Evolutionary conservation across 192 early-diverging fungal genomes (phyloP).

Genomic region (Glomus cerebriforme): DNA sequence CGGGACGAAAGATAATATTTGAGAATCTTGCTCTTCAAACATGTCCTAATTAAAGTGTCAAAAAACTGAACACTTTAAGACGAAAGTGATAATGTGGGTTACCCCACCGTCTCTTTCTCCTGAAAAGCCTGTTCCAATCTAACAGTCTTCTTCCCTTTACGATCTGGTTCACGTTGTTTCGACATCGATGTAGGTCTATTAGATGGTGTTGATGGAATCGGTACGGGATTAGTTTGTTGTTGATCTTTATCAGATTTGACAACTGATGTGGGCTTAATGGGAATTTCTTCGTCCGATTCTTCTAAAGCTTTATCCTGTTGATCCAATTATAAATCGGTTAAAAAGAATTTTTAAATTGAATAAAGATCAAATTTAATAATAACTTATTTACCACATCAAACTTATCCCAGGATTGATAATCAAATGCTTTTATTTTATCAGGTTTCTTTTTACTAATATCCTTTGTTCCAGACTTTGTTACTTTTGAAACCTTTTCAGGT

Average conservation of each 20-base stretch:
- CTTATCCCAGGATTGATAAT: neutral
- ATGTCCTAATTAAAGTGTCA: neutral
- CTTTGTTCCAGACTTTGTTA: neutral
- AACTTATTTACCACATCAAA: neutral
- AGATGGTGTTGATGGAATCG: neutral
- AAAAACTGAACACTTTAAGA: slow-evolving; percentile 10
- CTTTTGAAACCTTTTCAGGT: neutral
- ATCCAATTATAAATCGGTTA: neutral
- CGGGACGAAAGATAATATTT: neutral
- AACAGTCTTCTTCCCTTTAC: slow-evolving; percentile 27
- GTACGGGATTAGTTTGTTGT: neutral
- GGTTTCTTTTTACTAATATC: neutral
- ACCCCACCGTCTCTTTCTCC: slow-evolving; percentile 30
- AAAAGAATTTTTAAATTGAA: too few species aligned
- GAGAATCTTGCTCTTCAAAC: neutral
- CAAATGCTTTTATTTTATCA: neutral
- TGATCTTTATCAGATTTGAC: neutral
- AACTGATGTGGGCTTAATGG: neutral
- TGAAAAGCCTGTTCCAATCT: slow-evolving; percentile 17
- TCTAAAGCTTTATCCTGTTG: neutral
- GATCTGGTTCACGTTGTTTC: slow-evolving; percentile 3
- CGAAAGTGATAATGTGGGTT: neutral
- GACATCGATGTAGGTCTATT: neutral
- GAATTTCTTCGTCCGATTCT: neutral
- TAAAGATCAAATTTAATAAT: too few species aligned